Evolutionary conservation across 257 asterid species (phyloP), one percentile per base, ranked within the genome.

Genomic region (Avicennia marina): DNA sequence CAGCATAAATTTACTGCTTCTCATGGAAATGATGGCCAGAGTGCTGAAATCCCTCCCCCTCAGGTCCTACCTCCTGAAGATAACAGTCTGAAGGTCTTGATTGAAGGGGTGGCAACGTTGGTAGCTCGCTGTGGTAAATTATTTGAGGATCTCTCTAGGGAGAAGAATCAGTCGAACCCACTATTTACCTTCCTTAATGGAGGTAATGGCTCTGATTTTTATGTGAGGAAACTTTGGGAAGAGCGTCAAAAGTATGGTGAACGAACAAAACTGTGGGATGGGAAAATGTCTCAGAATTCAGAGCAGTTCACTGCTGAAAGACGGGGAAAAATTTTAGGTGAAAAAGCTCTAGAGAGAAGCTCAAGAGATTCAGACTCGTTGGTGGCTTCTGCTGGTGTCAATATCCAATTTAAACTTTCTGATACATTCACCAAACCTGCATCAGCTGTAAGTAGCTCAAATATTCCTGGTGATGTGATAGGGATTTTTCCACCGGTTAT

Each of bases 71-170:
- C 87, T 54, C 97, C 97, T 2, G 94, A 78, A 69, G 94, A 88
- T 72, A 78, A 73, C 79, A 75, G 73, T 66, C 89, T 88, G 56
- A 88, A 75, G 69, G 78, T 88, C 75, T 72, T 86, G 77, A 89
- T 91, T 58, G 98, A 91, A 69, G 98, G 98, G 55, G 83, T 91
- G 65, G 97, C 98, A 64, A 75, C 85, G 60, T 75, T 91, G 70
- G 98, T 91, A 34, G 90, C 90, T 67, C 98, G 97, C 52, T 89
- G 94, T 57, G 97, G 98, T 18, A 81, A 78, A 65, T 80, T 91
- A 72, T 86, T 88, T 40, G 98, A 91, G 82, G 95, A 91, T 75
- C 95, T 89, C 56, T 84, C 88, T 32, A 78, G 82, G 63, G 97
- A 86, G 79, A 91, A 88, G 78, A 84, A 85, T 72, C 95, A 82